Base-by-base conservation (phyloP, 306 rosid species). In the Cotoneaster glaucophyllus region DNA sequence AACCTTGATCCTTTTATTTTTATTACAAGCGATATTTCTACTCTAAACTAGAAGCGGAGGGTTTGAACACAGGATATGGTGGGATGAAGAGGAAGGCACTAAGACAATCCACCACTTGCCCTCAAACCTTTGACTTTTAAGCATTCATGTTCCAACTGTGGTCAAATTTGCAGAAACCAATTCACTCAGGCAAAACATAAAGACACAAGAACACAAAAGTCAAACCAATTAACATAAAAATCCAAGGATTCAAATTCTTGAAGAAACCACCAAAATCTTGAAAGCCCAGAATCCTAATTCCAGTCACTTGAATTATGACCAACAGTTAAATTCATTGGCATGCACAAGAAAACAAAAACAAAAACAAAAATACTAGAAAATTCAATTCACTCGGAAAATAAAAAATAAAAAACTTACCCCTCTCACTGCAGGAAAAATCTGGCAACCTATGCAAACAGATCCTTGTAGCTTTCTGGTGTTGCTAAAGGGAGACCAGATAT, bases 371-470 rank as follows among this genome's bases (percentile, higher is more conserved):
- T 0, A 15, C 18, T 2, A 48, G 6, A 11, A 54, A 53, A 44
- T 37, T 3, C 59, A 50, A 12, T 39, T 73, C 52, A 52, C 18
- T 37, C 6, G 52, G 61, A 70, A 50, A 18, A n/a, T n/a, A n/a
- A 18, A 70, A 78, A 63, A 48, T 19, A 62, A 21, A 67, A 19
- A 48, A 34, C 82, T 77, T 54, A 67, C 88, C 90, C 84, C 48
- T 74, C 71, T 48, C 21, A 48, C 54, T 15, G 8, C 54, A 64
- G 74, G 69, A 43, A 74, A 17, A 17, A 53, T 50, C 44, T 29
- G 70, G 56, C 45, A 67, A 54, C 71, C 50, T 21, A n/a, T 32
- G 43, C 28, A 64, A 22, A 52, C 21, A 48, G 21, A 48, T 48
- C 54, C 21, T 48, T 48, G 54, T 48, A 48, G 21, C 54, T 48